Conservation (phyloP, 2,329 filamentous ascomycete species). For the Escovopsis sp. region DNA sequence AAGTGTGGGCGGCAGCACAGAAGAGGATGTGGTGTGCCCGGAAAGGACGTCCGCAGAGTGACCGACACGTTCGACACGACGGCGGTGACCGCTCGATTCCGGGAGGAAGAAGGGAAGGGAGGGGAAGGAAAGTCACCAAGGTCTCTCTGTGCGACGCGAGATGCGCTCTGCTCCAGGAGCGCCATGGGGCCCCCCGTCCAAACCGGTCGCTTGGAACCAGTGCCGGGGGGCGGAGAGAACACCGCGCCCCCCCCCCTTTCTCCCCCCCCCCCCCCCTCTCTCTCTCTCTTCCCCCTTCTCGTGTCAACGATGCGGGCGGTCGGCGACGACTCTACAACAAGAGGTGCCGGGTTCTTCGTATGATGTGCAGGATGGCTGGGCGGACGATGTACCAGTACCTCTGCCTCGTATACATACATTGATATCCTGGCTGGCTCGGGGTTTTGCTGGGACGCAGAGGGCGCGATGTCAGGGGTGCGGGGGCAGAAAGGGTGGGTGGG, state of each 20-base stretch:
- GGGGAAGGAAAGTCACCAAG: no score
- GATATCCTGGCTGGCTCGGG: no score
- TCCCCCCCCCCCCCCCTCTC: no score
- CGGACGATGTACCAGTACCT: no score
- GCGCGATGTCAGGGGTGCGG: neutral
- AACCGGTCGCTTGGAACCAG: neutral
- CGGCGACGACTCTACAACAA: neutral
- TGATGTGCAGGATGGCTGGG: no score
- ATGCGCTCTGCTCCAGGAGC: neutral
- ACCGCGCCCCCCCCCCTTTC: no score
- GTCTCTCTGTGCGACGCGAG: no score
- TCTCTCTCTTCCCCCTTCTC: neutral
- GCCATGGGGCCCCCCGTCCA: neutral
- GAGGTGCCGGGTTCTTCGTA: no score
- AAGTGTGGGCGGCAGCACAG: neutral
- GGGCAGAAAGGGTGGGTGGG: neutral
- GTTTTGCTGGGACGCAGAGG: no score
- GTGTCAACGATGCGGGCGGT: neutral
- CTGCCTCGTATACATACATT: no score
- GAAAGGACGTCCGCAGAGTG: slow-evolving; percentile 1
- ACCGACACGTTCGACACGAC: slow-evolving; percentile 4
- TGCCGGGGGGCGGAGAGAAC: neutral
- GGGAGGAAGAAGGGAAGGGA: neutral
- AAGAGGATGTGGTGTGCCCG: slow-evolving; percentile 3
- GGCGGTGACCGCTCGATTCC: slow-evolving; percentile 2